Evolutionary conservation across 2,329 filamentous ascomycete genomes (phyloP).

Genomic region (Monosporascus sp.): DNA sequence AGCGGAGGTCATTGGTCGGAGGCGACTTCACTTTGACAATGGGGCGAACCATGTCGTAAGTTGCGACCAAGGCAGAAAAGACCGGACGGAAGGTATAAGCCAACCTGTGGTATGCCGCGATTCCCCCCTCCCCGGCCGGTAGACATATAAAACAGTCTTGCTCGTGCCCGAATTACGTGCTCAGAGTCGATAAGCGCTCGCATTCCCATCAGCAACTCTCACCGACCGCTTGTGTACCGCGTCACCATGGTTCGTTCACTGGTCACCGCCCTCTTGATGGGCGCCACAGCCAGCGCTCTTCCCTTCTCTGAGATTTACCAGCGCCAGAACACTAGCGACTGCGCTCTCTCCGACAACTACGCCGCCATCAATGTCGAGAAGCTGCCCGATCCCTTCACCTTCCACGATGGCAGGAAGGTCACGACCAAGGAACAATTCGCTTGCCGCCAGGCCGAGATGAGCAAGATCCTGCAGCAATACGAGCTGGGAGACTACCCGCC

Average conservation of each 20-base stretch:
- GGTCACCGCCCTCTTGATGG: slow-evolving; percentile 23
- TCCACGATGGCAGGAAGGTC: slow-evolving; percentile 36
- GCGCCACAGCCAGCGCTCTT: slow-evolving; percentile 27
- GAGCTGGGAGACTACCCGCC: slow-evolving; percentile 45
- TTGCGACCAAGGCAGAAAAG: background rate
- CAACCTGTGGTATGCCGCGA: background rate
- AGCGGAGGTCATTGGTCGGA: no score
- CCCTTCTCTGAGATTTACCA: slow-evolving; percentile 30
- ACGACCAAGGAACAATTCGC: slow-evolving; percentile 41
- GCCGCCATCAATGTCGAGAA: slow-evolving; percentile 32
- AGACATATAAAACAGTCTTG: background rate
- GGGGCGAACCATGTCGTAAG: background rate
- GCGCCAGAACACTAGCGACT: slow-evolving; percentile 30
- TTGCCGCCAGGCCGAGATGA: slow-evolving; percentile 46
- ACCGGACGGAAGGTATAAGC: background rate
- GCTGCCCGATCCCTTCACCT: slow-evolving; percentile 46
- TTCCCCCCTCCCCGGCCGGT: background rate
- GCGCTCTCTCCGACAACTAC: slow-evolving; percentile 29
- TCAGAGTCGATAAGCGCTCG: background rate
- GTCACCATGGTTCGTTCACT: slow-evolving; percentile 22
- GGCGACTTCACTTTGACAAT: background rate
- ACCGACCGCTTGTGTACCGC: slow-evolving; percentile 1
- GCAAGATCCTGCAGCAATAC: slow-evolving; percentile 43
- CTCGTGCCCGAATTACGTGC: background rate
- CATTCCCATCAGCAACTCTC: slow-evolving; percentile 1